These are phyloP conservation scores for Xylariaceae sp. DNA, from an alignment of 2,329 filamentous ascomycete genomes.

Conservation along the genomic window DNA sequence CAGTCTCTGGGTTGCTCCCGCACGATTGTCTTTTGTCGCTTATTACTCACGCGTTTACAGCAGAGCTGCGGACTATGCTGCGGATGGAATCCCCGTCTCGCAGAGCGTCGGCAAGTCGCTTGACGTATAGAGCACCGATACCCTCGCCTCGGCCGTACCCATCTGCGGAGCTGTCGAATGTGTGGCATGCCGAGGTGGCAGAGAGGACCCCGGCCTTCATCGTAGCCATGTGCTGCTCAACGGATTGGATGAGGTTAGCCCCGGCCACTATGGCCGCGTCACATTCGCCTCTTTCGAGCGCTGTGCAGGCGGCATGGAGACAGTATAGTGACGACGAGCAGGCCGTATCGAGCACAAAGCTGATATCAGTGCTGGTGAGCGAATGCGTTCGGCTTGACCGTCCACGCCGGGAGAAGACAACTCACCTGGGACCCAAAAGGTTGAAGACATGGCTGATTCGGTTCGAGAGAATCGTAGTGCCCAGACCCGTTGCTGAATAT, in stretches of 20 bases:
- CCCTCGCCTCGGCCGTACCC: constrained; percentile 52
- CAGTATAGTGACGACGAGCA: constrained; percentile 30
- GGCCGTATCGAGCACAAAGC: constrained; percentile 29
- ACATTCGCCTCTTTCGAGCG: constrained; percentile 19
- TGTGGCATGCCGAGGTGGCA: constrained; percentile 32
- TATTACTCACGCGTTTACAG: constrained; percentile 15
- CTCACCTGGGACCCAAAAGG: constrained; percentile 21
- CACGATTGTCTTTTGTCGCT: background rate
- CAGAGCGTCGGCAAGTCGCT: constrained; percentile 39
- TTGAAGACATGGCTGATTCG: constrained; percentile 32
- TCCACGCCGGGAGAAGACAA: background rate
- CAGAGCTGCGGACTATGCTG: constrained; percentile 13
- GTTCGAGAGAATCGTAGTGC: constrained; percentile 27
- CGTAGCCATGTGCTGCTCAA: constrained; percentile 18
- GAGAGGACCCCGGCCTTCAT: constrained; percentile 32
- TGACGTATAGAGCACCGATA: constrained; percentile 41
- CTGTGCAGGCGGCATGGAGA: constrained; percentile 18
- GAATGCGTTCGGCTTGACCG: too few species aligned
- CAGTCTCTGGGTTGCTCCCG: background rate
- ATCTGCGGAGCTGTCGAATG: constrained; percentile 42
- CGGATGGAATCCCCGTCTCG: constrained; percentile 15
- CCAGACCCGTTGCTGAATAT: constrained; percentile 27
- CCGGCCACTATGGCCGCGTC: constrained; percentile 22
- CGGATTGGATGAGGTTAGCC: constrained; percentile 20
- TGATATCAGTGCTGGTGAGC: background rate